Evolutionary conservation across 1,284 basidiomycete genomes (phyloP).

Genomic region (Melampsora occidentalis): DNA sequence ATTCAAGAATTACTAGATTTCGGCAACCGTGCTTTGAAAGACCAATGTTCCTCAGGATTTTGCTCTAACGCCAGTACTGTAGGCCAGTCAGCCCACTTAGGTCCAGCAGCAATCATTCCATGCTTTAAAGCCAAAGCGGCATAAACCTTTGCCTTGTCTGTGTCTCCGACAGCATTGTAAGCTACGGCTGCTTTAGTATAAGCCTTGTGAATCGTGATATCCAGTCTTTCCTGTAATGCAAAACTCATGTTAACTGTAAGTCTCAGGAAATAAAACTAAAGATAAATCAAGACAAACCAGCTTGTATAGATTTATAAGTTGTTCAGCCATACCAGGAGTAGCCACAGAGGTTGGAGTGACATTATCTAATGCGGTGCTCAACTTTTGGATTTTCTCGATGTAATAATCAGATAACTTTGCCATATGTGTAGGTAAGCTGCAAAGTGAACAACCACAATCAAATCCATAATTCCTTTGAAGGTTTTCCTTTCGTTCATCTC

Average conservation of each 20-base stretch:
- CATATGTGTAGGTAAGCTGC: background rate
- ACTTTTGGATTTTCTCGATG: background rate
- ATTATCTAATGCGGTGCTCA: background rate
- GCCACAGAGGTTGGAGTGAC: background rate
- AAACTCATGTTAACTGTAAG: background rate
- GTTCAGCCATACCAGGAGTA: background rate
- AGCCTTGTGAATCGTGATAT: background rate
- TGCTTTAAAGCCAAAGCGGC: background rate
- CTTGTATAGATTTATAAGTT: background rate
- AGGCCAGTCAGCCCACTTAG: no score
- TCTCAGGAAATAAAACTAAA: background rate
- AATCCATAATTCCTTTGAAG: background rate
- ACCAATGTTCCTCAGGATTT: no score
- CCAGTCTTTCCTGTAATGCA: background rate
- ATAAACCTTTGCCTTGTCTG: background rate
- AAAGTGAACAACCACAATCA: background rate
- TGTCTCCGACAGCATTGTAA: conserved; percentile 7
- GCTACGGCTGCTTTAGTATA: background rate
- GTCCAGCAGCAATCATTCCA: background rate
- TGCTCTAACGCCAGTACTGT: no score
- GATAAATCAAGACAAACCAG: background rate
- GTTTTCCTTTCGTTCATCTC: background rate
- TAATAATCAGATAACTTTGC: background rate
- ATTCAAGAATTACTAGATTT: no score
- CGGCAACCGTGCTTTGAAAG: no score